Percentiles rank a stretch among this genome's conserved stretches.
These are phyloP conservation scores for Cordia subcordata DNA, from an alignment of 257 asterid species.

Conservation along the genomic window DNA sequence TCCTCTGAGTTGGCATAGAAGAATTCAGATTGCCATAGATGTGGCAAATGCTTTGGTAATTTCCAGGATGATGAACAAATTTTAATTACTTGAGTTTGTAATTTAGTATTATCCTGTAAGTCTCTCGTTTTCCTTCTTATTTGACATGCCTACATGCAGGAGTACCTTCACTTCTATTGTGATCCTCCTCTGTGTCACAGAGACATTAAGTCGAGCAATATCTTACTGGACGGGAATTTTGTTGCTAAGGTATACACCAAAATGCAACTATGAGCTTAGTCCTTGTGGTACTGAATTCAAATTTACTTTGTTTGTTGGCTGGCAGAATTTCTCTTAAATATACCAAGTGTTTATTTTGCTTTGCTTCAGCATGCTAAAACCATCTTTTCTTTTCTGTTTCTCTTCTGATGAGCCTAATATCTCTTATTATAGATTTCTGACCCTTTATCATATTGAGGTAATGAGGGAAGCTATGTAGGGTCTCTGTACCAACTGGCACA, in stretches of 20 bases:
- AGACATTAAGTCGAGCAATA: conserved; percentile 92
- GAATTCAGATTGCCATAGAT: conserved; percentile 86
- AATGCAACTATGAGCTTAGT: not conserved
- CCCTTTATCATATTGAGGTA: too few relatives aligned
- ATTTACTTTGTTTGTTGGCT: not conserved
- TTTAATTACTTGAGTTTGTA: not conserved
- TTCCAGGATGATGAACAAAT: conserved; percentile 1
- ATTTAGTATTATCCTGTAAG: not conserved
- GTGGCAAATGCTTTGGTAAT: conserved; percentile 95
- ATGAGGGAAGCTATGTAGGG: too few relatives aligned
- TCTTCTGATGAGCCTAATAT: too few relatives aligned
- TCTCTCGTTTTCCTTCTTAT: conserved; percentile 8
- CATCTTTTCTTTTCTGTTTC: not conserved
- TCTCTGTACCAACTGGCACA: too few relatives aligned
- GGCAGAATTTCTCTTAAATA: not conserved
- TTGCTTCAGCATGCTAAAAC: too few relatives aligned
- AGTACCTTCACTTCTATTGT: conserved; percentile 92
- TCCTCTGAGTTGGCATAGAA: conserved; percentile 76
- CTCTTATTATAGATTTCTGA: too few relatives aligned
- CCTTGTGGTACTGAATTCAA: not conserved
- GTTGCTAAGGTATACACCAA: conserved; percentile 62
- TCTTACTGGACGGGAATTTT: conserved; percentile 70
- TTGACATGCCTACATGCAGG: conserved; percentile 46
- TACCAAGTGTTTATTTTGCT: not conserved
- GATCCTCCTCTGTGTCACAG: conserved; percentile 95